These are phyloP conservation scores for Rosa persica DNA, from an alignment of 306 rosid genomes.

Conservation along the genomic window DNA sequence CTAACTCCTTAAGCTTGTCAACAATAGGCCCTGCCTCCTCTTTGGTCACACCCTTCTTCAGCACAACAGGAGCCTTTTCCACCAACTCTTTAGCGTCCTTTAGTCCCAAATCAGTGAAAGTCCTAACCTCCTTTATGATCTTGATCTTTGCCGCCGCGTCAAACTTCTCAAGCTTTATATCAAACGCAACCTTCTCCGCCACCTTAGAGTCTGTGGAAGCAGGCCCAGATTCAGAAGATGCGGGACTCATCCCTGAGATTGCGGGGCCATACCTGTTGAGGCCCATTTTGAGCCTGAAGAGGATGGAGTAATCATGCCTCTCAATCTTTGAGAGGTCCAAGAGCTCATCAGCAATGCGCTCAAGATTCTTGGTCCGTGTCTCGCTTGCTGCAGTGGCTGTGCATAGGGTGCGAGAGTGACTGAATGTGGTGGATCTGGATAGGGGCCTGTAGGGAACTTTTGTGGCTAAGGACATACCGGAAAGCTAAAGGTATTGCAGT, in stretches of 20 bases:
- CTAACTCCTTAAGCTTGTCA: slow-evolving; percentile 45
- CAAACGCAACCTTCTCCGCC: slow-evolving; percentile 43
- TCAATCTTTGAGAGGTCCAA: slow-evolving; percentile 40
- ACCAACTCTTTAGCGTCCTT: slow-evolving; percentile 56
- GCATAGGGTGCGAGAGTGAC: slow-evolving; percentile 24
- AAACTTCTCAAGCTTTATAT: slow-evolving; percentile 48
- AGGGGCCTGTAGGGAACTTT: slow-evolving; percentile 30
- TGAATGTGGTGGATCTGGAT: slow-evolving; percentile 20
- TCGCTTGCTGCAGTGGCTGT: slow-evolving; percentile 26
- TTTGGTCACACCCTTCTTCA: slow-evolving; percentile 47
- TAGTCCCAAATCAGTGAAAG: slow-evolving; percentile 42
- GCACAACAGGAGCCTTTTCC: slow-evolving; percentile 43
- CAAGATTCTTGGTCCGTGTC: slow-evolving; percentile 37
- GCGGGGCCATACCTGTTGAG: slow-evolving; percentile 46
- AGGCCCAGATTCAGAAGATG: slow-evolving; percentile 33
- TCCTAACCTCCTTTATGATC: slow-evolving; percentile 49
- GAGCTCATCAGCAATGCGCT: slow-evolving; percentile 46
- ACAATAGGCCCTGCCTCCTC: slow-evolving; percentile 39
- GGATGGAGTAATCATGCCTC: slow-evolving; percentile 42
- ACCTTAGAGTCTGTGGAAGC: slow-evolving; percentile 30
- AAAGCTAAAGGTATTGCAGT: not conserved
- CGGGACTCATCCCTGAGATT: slow-evolving; percentile 23
- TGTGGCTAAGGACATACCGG: slow-evolving; percentile 16
- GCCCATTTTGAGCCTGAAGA: slow-evolving; percentile 49
- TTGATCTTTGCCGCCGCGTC: slow-evolving; percentile 49